Base-by-base conservation (phyloP, 2,329 filamentous ascomycete genomes). In the Cytospora leucostoma region DNA sequence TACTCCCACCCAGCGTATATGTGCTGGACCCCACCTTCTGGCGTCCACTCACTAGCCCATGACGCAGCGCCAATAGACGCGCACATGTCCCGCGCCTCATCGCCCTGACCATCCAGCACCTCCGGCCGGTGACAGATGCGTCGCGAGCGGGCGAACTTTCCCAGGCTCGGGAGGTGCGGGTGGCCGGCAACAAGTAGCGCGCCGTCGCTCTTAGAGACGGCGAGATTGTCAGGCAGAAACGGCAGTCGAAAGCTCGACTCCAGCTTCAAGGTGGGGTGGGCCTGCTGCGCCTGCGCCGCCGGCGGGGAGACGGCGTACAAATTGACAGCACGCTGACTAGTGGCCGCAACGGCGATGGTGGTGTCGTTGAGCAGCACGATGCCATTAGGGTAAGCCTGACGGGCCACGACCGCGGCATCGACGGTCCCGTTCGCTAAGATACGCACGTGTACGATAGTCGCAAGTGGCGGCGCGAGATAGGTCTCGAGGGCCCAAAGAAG, bases 221-320 rank as follows among this genome's bases (percentile, higher is more conserved):
- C 74, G 12, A 80, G 69, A 51, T 80, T 80, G 63, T 80, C 78
- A 0, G 77, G 74, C 7, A 75, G 35, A 63, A 78, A 80, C 0
- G 77, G 75, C 2, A 78, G 51, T 10, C 17, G 15, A 12, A 19
- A 34, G n/a, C 33, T 61, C 15, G 37, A 47, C 44, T 49, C 56
- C 15, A 33, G 34, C 34, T 52, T 7, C 21, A 59, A 21, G 47
- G 0, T 40, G 7, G 47, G 56, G 15, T 59, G 56, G 4, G 27
- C 27, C 27, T 27, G 27, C 13, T 27, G 17, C 19, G 44, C 13
- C 12, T 21, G 21, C 34, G 57, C 53, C 13, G 17, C 47, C 51
- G 27, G 21, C 11, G 19, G 60, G 10, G 55, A 57, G 40, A 74
- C 55, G 7, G 56, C 38, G 70, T 73, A 78, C 32, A 79, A 64